Evolutionary conservation across 306 rosid species (phyloP).

Genomic region (Prunus armeniaca): DNA sequence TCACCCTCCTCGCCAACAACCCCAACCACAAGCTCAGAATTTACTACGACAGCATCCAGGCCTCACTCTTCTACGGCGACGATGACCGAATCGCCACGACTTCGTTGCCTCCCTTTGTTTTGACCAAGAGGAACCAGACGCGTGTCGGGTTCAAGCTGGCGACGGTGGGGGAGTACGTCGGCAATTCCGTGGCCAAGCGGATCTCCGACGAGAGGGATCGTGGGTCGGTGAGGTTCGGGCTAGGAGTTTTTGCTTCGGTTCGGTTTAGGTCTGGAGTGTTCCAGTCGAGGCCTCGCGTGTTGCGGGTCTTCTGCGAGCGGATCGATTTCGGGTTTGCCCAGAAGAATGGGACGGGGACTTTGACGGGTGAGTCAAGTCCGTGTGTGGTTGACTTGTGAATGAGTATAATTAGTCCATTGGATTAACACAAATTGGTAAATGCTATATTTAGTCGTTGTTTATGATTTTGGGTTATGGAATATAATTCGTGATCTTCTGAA

Average conservation of each 20-base stretch:
- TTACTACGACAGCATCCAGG: constrained; percentile 15
- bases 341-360: constrained; percentile 20
- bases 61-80: constrained; percentile 8
- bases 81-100: not conserved
- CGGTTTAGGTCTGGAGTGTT: constrained; percentile 13
- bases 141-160: not conserved
- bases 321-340: constrained; percentile 3
- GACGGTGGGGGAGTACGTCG: not conserved
- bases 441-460: not conserved
- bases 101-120: constrained; percentile 6
- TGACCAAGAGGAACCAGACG: constrained; percentile 10
- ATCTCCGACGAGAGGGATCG: constrained; percentile 12
- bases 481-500: not conserved
- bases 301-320: constrained; percentile 14
- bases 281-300: not conserved
- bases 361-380: constrained; percentile 12
- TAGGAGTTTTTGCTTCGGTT: constrained; percentile 4
- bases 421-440: not conserved
- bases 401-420: not conserved
- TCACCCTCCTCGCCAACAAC: constrained; percentile 20
- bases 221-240: constrained; percentile 16
- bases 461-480: not conserved
- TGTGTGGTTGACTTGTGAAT: constrained; percentile 10
- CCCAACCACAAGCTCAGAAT: constrained; percentile 18
- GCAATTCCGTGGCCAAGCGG: not conserved